These are phyloP conservation scores for Suillus brevipes DNA, from an alignment of 768 basidiomycete species.

Conservation along the genomic window DNA sequence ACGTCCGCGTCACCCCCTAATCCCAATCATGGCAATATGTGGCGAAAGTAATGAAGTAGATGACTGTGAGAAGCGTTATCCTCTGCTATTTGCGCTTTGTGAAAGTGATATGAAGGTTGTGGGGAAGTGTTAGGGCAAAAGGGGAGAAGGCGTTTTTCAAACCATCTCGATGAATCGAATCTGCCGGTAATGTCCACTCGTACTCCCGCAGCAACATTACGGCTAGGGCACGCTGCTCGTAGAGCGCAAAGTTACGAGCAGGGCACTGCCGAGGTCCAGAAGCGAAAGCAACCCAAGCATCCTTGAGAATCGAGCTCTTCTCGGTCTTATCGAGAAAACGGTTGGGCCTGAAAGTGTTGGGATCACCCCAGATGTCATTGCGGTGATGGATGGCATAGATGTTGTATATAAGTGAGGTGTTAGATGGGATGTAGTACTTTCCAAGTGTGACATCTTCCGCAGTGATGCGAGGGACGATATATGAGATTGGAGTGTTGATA, in stretches of 20 bases:
- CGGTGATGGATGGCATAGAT: constrained; percentile 35
- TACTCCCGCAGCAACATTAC: constrained; percentile 37
- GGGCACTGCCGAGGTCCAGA: constrained; percentile 37
- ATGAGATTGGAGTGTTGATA: constrained; percentile 30
- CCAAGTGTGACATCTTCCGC: constrained; percentile 17
- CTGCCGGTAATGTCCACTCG: constrained; percentile 33
- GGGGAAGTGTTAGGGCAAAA: constrained; percentile 37
- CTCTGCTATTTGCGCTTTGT: constrained; percentile 11
- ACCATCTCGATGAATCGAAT: constrained; percentile 25
- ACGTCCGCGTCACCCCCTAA: not conserved
- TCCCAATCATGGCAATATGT: not conserved
- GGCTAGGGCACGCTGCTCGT: constrained; percentile 35
- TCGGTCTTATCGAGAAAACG: constrained; percentile 25
- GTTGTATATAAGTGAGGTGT: constrained; percentile 34
- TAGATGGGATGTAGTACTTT: constrained; percentile 32
- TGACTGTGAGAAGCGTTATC: not conserved
- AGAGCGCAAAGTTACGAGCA: constrained; percentile 30
- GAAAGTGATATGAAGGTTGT: constrained; percentile 34
- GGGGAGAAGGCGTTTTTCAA: constrained; percentile 37
- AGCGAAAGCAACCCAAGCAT: constrained; percentile 33
- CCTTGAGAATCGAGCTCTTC: not conserved
- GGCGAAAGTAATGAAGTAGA: not conserved
- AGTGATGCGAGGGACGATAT: constrained; percentile 22
- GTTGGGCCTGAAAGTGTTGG: constrained; percentile 32
- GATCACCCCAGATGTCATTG: constrained; percentile 29